Evolutionary conservation across 495 filamentous ascomycete species (phyloP).

Genomic region (Chaetomium cochliodes): DNA sequence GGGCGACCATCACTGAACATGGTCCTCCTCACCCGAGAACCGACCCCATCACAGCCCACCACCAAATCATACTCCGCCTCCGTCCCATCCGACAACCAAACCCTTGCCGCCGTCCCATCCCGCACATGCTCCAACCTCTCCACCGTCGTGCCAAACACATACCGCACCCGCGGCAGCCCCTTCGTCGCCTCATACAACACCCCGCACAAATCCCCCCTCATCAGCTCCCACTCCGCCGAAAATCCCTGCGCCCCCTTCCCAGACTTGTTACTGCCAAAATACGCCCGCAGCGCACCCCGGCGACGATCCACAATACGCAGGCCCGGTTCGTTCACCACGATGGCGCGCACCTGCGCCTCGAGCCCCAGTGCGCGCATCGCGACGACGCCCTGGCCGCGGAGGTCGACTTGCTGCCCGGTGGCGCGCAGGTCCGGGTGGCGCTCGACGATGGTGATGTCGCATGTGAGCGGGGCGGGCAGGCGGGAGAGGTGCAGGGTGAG

Average conservation of each 20-base stretch:
- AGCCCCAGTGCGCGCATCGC: constrained; percentile 55
- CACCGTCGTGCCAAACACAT: constrained; percentile 45
- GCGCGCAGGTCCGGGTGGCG: constrained; percentile 47
- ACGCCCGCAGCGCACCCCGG: constrained; percentile 40
- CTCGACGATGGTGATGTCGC: constrained; percentile 54
- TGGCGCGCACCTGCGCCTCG: constrained; percentile 44
- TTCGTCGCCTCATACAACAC: constrained; percentile 50
- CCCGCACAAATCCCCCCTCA: constrained; percentile 51
- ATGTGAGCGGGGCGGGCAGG: constrained; percentile 25
- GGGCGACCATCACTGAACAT: constrained; percentile 34
- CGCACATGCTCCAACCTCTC: constrained; percentile 27
- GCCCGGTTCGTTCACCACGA: constrained; percentile 44
- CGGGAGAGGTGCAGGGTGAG: constrained; percentile 54
- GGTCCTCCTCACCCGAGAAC: constrained; percentile 43
- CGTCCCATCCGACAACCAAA: constrained; percentile 40
- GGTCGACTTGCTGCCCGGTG: no score
- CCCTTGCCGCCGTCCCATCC: constrained; percentile 21
- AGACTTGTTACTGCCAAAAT: constrained; percentile 41
- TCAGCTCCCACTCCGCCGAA: constrained; percentile 57
- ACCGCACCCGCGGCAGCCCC: constrained; percentile 39
- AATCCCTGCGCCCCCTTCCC: constrained; percentile 46
- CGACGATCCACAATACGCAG: constrained; percentile 42
- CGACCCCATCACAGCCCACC: constrained; percentile 51
- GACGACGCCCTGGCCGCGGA: constrained; percentile 48
- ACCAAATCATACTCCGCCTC: constrained; percentile 47